Base-by-base conservation (phyloP, 495 filamentous ascomycete genomes). In the Hyaloscypha variabilis region DNA sequence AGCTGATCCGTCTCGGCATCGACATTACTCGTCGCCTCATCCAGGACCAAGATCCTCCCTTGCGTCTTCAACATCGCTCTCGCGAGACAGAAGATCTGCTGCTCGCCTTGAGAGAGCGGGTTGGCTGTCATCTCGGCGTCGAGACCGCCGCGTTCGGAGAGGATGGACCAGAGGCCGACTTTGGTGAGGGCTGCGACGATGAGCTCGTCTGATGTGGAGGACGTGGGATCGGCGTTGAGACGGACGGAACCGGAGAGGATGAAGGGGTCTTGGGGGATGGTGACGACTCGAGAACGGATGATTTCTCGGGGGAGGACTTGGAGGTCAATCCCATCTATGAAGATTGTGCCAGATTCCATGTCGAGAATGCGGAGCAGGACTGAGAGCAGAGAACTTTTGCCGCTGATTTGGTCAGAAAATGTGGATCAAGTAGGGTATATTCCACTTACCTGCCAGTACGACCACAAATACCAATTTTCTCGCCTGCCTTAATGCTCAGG, bases 381-480 rank as follows among this genome's bases (percentile, higher is more conserved):
- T 5, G 66, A 58, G 36, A 78, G 49, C 19, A 77, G 53, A 8
- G 72, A 72, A 0, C 73, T 74, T 65, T 82, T 66, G 2, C 64
- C 64, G 49, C 49, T 51, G 23, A 51, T 8, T 49, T 50, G 23
- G 19, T 58, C 23, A 39, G 31, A 6, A 34, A 3, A 5, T 13
- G 78, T 67, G 1, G 70, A 54, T 5, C 65, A 58, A 56, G 77
- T 31, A n/a, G 76, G 39, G 14, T 19, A 8, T 71, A 72, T n/a
- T n/a, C 0, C 72, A 75, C 28, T 62, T 39, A 53, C 56, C 63
- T 65, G 30, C 79, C 79, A 6, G 76, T 79, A 26, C 78, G 70
- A n/a, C 80, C 80, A 60, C 76, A 76, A 8, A 82, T 73, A 0
- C 77, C 79, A 34, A 82, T 62, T 53, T 76, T 80, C 53, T 81